These are phyloP conservation scores for Trypethelium eluteriae DNA, from an alignment of 495 filamentous ascomycete species.

Conservation along the genomic window DNA sequence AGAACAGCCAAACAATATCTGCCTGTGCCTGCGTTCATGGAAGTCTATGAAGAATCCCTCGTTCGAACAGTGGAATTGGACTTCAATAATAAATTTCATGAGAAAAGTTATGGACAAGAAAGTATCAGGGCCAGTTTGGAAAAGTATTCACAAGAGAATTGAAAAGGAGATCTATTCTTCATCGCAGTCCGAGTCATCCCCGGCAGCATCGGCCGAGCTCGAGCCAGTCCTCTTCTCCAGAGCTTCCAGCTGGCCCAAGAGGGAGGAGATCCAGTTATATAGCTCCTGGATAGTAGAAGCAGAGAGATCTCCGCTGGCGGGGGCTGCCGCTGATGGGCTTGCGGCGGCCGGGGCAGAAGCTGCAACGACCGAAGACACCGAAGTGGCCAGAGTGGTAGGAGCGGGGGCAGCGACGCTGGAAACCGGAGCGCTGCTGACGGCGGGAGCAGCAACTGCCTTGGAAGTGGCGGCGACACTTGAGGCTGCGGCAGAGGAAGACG, in stretches of 20 bases:
- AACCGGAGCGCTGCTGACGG: neutral
- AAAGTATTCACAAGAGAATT: neutral
- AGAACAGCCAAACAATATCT: no score
- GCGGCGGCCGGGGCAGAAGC: neutral
- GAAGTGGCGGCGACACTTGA: constrained; percentile 4
- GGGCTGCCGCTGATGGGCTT: neutral
- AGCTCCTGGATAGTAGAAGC: neutral
- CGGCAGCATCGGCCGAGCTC: neutral
- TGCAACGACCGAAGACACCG: neutral
- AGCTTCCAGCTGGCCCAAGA: neutral
- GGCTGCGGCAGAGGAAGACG: neutral
- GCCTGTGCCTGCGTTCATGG: no score
- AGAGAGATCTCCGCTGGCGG: neutral
- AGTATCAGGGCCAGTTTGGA: neutral
- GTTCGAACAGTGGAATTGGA: no score
- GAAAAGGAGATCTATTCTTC: neutral
- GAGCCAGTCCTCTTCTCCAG: neutral
- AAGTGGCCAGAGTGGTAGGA: neutral
- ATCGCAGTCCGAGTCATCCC: neutral
- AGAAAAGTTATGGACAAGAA: neutral
- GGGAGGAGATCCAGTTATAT: neutral
- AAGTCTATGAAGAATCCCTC: no score
- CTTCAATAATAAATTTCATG: no score
- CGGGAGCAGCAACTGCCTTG: neutral
- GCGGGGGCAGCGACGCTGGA: neutral